Evolutionary conservation across 352 stramenopile species (phyloP).

Genomic region (Phytophthora sojae): DNA sequence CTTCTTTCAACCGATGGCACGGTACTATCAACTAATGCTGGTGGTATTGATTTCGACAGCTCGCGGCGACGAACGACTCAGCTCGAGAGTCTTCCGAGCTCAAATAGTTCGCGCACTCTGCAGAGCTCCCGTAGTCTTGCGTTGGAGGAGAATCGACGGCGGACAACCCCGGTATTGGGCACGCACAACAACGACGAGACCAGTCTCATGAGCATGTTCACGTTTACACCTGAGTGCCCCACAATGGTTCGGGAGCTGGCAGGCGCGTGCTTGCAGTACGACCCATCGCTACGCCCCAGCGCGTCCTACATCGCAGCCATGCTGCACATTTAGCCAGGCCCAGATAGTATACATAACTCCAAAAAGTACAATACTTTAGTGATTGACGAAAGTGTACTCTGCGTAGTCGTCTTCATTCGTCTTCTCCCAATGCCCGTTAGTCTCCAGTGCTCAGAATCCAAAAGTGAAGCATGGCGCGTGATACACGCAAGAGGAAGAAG

Average conservation of each 20-base stretch:
- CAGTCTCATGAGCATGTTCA: conserved; percentile 66
- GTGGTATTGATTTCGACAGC: conserved; percentile 23
- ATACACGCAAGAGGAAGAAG: background rate
- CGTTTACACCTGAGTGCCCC: conserved; percentile 76
- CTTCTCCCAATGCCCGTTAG: conserved; percentile 18
- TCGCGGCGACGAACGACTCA: conserved; percentile 43
- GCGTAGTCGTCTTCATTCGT: conserved; percentile 9
- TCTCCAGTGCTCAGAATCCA: background rate
- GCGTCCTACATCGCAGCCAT: conserved; percentile 81
- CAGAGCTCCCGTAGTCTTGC: conserved; percentile 33
- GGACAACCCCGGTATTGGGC: conserved; percentile 40
- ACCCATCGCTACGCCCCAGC: conserved; percentile 74
- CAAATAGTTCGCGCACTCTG: conserved; percentile 21
- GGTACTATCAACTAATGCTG: conserved; percentile 32
- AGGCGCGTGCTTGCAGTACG: conserved; percentile 69
- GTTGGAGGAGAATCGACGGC: conserved; percentile 37
- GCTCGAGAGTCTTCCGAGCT: conserved; percentile 32
- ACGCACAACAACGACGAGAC: conserved; percentile 40
- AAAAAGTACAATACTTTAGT: conserved; percentile 39
- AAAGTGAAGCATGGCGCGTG: background rate
- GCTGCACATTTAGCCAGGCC: conserved; percentile 50
- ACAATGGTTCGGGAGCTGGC: conserved; percentile 64
- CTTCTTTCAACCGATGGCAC: conserved; percentile 42
- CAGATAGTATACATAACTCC: conserved; percentile 30
- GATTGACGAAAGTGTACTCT: background rate